A percentile compares a stretch with the other conserved stretches of the same genome.
phyloP scores from a whole-genome alignment of 108 stramenopile species.

The Chaetoceros muelleri region DNA sequence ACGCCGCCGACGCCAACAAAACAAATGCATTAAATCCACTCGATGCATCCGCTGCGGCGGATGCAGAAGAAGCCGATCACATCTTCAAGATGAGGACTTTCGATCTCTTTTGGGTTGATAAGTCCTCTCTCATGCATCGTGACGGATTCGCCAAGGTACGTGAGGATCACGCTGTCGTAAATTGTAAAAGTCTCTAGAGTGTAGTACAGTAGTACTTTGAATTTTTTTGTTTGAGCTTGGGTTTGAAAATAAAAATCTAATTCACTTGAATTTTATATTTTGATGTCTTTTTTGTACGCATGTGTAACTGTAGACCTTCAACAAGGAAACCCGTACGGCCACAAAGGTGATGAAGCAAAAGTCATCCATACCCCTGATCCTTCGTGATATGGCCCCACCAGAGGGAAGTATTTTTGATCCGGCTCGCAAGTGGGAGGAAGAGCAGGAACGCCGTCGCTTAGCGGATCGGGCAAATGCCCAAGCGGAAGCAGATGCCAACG shows the following conservation, averaged over 20 bases:
- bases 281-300: neutral
- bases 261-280: neutral
- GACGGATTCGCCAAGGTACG: constrained; percentile 82
- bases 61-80: constrained; percentile 40
- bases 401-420: constrained; percentile 82
- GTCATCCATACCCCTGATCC: constrained; percentile 84
- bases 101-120: constrained; percentile 83
- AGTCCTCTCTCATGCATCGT: constrained; percentile 70
- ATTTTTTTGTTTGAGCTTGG: neutral
- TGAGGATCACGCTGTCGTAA: neutral
- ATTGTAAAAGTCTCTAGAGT: neutral
- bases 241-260: neutral
- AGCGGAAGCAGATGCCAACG: constrained; percentile 22
- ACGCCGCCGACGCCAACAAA: constrained; percentile 40
- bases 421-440: constrained; percentile 75
- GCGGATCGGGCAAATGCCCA: constrained; percentile 9
- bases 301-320: constrained; percentile 42
- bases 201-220: constrained; percentile 6
- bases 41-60: constrained; percentile 30
- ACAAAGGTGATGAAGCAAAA: constrained; percentile 54
- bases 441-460: constrained; percentile 57
- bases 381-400: constrained; percentile 90
- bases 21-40: constrained; percentile 24
- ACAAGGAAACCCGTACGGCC: constrained; percentile 54
- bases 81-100: constrained; percentile 82